Evolutionary conservation across 148 eudicot species (phyloP).

Genomic region (Cornus controversa): DNA sequence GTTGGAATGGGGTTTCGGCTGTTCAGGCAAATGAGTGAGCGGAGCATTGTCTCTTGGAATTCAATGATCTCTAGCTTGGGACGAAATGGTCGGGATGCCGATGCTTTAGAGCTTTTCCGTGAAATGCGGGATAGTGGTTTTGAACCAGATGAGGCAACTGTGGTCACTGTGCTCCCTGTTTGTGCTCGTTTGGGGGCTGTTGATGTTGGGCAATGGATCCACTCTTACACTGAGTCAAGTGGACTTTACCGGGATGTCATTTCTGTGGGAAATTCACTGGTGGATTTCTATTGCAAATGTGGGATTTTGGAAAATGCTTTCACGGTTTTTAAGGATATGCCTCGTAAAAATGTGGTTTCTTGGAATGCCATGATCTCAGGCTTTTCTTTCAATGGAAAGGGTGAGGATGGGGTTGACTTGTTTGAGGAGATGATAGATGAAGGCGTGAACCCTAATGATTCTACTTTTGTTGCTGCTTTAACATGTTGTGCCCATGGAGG

Average conservation of each 20-base stretch:
- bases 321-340: conserved; percentile 19
- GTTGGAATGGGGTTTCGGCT: too few relatives aligned
- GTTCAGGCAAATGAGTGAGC: too few relatives aligned
- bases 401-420: conserved; percentile 41
- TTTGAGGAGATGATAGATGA: conserved; percentile 41
- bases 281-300: too few relatives aligned
- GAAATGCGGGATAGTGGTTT: conserved; percentile 18
- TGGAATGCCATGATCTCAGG: conserved; percentile 55
- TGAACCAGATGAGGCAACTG: conserved; percentile 47
- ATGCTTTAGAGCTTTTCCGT: too few relatives aligned
- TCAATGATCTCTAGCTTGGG: too few relatives aligned
- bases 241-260: too few relatives aligned
- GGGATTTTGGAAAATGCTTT: too few relatives aligned
- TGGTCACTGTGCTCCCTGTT: conserved; percentile 38
- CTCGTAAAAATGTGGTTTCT: conserved; percentile 33
- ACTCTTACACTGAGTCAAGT: conserved; percentile 31
- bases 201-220: conserved; percentile 36
- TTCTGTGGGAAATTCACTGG: too few relatives aligned
- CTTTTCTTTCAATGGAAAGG: conserved; percentile 43
- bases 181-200: conserved; percentile 45
- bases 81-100: too few relatives aligned
- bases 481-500: conserved; percentile 50
- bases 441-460: conserved; percentile 11
- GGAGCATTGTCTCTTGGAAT: too few relatives aligned
- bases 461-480: conserved; percentile 40